Conservation (phyloP, 257 asterid genomes). For the Rhazya stricta region DNA sequence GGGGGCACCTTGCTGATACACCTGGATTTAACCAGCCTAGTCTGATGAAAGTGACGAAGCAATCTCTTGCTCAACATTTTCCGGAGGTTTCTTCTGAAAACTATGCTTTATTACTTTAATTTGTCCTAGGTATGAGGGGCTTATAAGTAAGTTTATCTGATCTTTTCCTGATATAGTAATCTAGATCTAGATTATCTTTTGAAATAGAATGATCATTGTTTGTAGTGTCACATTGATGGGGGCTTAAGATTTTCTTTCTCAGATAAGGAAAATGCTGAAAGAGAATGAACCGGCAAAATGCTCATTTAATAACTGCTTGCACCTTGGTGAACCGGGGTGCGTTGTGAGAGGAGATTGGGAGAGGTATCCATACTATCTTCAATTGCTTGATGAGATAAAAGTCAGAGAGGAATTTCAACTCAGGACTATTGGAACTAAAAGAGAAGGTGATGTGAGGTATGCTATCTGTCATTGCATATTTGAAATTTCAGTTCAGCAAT, state of each 20-base stretch:
- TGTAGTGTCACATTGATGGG: background rate
- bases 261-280: slow-evolving; percentile 67
- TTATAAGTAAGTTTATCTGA: background rate
- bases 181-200: background rate
- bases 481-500: background rate
- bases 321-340: slow-evolving; percentile 92
- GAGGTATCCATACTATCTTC: slow-evolving; percentile 82
- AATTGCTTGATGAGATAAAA: slow-evolving; percentile 82
- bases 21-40: slow-evolving; percentile 97
- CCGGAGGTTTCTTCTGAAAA: slow-evolving; percentile 65
- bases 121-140: background rate
- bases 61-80: slow-evolving; percentile 64
- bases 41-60: slow-evolving; percentile 76
- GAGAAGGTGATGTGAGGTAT: slow-evolving; percentile 90
- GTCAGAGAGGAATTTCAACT: slow-evolving; percentile 85
- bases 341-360: slow-evolving; percentile 78
- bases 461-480: slow-evolving; percentile 1
- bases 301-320: slow-evolving; percentile 77
- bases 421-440: slow-evolving; percentile 84
- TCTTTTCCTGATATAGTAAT: background rate
- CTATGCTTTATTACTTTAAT: background rate
- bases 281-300: slow-evolving; percentile 52
- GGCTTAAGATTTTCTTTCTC: slow-evolving; percentile 14
- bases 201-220: background rate
- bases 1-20: slow-evolving; percentile 83